Evolutionary conservation across 305 asterid genomes (phyloP), one percentile per base, ranked within the genome.

Genomic region (Salvia sclarea): DNA sequence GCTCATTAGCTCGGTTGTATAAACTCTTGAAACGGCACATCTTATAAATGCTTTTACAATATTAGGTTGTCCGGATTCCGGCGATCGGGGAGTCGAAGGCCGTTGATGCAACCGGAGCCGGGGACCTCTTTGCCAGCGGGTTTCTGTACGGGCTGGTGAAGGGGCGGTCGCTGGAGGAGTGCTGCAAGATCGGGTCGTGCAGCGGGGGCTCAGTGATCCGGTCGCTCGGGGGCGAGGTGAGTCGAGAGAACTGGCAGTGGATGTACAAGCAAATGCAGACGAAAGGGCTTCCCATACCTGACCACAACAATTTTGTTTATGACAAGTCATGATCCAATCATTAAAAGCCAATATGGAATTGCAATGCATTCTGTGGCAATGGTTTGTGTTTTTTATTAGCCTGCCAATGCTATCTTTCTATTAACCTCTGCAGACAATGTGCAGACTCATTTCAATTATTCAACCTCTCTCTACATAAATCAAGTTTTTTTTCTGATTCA

Each of bases 61-160:
- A 52, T 5, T 45, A 90, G 98, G 85, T 91, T 63, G 99, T 84
- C 6, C 84, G 80, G 9, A 85, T 94, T 25, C 95, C 95, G 9
- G 98, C 99, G 50, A 83, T 86, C 2, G 95, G 96, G 13, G 87
- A 87, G 75, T 41, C 84, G 1, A 89, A 84, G 79, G 94, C 95
- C 0, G 80, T 81, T 13, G 98, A 94, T 76, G 95, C 99, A 52
- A 94, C 99, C 0, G 99, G 99, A 59, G 99, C 99, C 0, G 99
- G 99, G 5, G 99, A 94, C 81, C 92, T 94, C 20, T 94, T 94
- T 55, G 99, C 98, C 0, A 76, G 99, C 38, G 99, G 99, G 6
- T 94, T 91, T 82, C 63, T 94, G 70, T 94, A 91, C 22, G 99
- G 99, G 47, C 71, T 94, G 72, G 87, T 94, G 83, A 87, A 83